phyloP scores from a whole-genome alignment of 148 eudicot species.

The Selenicereus undatus region DNA sequence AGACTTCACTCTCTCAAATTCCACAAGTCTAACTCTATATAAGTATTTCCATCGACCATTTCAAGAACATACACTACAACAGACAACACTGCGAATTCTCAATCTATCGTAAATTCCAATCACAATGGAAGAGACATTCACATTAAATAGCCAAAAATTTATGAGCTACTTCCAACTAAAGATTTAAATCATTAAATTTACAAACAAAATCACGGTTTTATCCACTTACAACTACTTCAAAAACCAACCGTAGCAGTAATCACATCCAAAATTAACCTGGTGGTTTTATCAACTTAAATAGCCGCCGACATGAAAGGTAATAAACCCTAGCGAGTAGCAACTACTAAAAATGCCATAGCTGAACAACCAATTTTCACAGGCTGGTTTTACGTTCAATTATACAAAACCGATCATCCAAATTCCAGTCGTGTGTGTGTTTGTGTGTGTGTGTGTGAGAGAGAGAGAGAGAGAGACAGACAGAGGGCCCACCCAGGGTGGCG shows the following conservation, averaged over 20 bases:
- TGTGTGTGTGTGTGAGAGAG: no score
- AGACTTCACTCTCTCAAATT: background rate
- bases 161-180: background rate
- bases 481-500: conserved; percentile 62
- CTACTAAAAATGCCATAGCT: no score
- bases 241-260: background rate
- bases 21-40: background rate
- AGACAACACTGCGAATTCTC: background rate
- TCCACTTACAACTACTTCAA: background rate
- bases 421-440: background rate
- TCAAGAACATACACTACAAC: background rate
- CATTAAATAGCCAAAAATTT: background rate
- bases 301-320: background rate
- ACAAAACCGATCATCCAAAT: background rate
- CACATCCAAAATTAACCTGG: background rate
- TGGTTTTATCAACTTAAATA: no score
- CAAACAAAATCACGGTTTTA: background rate
- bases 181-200: no score
- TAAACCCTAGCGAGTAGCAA: background rate
- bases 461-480: background rate
- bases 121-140: background rate
- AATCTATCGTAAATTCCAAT: background rate
- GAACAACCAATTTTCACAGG: background rate
- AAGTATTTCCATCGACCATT: background rate
- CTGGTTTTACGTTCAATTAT: background rate